Percentiles rank a stretch among this genome's conserved stretches.
Evolutionary conservation across 805 yeast species (phyloP).

Genomic region (Zygotorulaspora chibaensis): DNA sequence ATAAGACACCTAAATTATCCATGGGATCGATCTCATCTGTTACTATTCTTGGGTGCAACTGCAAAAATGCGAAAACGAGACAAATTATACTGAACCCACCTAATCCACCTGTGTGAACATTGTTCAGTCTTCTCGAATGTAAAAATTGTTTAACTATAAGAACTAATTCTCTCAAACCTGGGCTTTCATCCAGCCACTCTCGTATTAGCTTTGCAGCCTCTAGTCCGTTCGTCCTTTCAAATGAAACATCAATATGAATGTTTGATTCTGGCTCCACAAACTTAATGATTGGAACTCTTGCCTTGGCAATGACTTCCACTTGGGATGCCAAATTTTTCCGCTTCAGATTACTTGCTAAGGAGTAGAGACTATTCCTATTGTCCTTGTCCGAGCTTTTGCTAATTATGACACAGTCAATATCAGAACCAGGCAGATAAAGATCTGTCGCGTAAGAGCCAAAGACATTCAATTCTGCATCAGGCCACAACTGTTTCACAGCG

Average conservation of each 20-base stretch:
- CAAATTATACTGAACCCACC: slow-evolving; percentile 95
- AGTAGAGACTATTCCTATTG: slow-evolving; percentile 60
- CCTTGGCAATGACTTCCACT: slow-evolving; percentile 81
- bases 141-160: slow-evolving; percentile 82
- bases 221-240: slow-evolving; percentile 78
- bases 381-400: slow-evolving; percentile 57
- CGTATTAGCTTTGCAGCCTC: slow-evolving; percentile 76
- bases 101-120: slow-evolving; percentile 88
- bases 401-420: slow-evolving; percentile 85
- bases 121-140: slow-evolving; percentile 69
- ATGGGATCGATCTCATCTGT: slow-evolving; percentile 62
- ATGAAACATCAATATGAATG: slow-evolving; percentile 83
- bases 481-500: slow-evolving; percentile 60
- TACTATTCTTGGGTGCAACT: slow-evolving; percentile 70
- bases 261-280: slow-evolving; percentile 68
- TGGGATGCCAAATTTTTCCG: slow-evolving; percentile 56
- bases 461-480: slow-evolving; percentile 71
- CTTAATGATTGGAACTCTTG: slow-evolving; percentile 92
- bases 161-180: slow-evolving; percentile 79
- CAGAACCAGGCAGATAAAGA: slow-evolving; percentile 91
- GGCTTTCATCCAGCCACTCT: slow-evolving; percentile 65
- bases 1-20: slow-evolving; percentile 77
- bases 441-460: slow-evolving; percentile 96
- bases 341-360: slow-evolving; percentile 66
- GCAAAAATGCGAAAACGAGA: slow-evolving; percentile 72